These are phyloP conservation scores for Penicillium silybi DNA, from an alignment of 495 filamentous ascomycete genomes.

Conservation along the genomic window DNA sequence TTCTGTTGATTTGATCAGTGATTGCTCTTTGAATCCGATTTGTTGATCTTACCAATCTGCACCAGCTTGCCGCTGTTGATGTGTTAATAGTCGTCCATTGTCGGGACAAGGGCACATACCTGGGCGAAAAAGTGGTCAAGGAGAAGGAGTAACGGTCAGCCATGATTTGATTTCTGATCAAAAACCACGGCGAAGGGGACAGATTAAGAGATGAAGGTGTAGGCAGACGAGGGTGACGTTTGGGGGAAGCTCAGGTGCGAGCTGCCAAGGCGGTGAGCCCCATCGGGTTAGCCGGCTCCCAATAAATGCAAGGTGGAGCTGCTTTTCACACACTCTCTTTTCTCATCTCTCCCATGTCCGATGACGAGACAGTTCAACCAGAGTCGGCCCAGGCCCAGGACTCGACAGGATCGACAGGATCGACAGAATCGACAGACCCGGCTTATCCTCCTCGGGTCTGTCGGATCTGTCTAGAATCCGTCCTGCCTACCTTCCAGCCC, in stretches of 20 bases:
- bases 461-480: constrained; percentile 87
- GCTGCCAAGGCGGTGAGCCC: constrained; percentile 30
- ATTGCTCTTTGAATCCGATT: constrained; percentile 37
- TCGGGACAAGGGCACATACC: constrained; percentile 56
- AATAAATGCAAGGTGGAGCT: not conserved
- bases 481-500: constrained; percentile 70
- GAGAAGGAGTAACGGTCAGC: constrained; percentile 99
- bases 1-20: constrained; percentile 52
- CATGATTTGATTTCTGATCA: constrained; percentile 51
- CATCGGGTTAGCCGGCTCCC: constrained; percentile 14
- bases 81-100: constrained; percentile 13
- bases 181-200: constrained; percentile 3
- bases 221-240: constrained; percentile 30
- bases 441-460: constrained; percentile 68
- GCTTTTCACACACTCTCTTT: constrained; percentile 2
- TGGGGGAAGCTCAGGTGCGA: constrained; percentile 29
- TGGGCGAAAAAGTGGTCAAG: constrained; percentile 98
- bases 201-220: constrained; percentile 13
- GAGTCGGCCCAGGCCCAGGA: not conserved
- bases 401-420: not conserved
- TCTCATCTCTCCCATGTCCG: constrained; percentile 2
- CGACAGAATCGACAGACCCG: not conserved
- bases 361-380: not conserved
- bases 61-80: constrained; percentile 81
- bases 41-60: constrained; percentile 57